Percentiles rank a stretch among this genome's conserved stretches.
Evolutionary conservation across 139 green algal species (phyloP).

Genomic region (Chlamydomonas eustigma): DNA sequence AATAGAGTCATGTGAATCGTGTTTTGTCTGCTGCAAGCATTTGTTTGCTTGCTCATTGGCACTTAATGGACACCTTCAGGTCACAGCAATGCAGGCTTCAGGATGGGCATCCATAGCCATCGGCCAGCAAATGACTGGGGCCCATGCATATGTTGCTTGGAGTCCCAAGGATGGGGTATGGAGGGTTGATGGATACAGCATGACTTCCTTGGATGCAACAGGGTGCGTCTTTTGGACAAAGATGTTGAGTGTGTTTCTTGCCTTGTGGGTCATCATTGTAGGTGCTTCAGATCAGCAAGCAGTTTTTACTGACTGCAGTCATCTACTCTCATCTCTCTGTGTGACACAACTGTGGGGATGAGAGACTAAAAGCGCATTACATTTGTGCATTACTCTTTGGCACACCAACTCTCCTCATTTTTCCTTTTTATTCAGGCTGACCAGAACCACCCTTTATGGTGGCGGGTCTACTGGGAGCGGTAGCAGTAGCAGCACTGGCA

Average conservation of each 20-base stretch:
- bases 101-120: conserved; percentile 6
- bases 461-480: too few relatives aligned
- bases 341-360: too few relatives aligned
- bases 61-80: background rate
- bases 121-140: background rate
- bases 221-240: background rate
- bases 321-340: background rate
- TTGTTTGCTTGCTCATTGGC: background rate
- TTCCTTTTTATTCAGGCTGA: too few relatives aligned
- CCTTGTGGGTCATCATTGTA: background rate
- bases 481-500: background rate
- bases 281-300: background rate
- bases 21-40: background rate
- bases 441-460: too few relatives aligned
- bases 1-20: background rate
- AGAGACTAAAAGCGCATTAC: too few relatives aligned
- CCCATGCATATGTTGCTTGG: conserved; percentile 1
- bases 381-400: too few relatives aligned
- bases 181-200: background rate
- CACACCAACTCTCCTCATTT: too few relatives aligned
- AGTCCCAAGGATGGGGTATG: background rate
- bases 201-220: background rate
- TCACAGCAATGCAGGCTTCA: background rate
- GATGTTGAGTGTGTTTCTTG: background rate
- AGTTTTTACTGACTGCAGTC: background rate